Evolutionary conservation across 257 asterid genomes (phyloP).

Genomic region (Craterostigma plantagineum): DNA sequence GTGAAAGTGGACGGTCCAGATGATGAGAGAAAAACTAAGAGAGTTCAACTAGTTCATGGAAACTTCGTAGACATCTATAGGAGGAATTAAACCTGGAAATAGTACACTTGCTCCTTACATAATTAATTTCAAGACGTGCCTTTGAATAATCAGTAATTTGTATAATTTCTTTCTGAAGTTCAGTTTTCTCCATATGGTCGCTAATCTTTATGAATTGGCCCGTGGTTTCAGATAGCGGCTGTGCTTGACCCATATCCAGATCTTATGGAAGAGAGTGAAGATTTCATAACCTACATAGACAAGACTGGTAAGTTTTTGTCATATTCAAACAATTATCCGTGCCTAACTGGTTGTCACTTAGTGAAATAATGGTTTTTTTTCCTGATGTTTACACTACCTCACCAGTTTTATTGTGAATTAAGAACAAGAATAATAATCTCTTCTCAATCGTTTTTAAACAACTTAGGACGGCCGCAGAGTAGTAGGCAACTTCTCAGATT

Average conservation of each 20-base stretch:
- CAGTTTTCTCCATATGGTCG: not conserved
- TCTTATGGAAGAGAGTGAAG: conserved; percentile 24
- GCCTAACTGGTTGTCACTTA: not conserved
- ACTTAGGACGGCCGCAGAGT: conserved; percentile 28
- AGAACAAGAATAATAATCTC: too few species aligned
- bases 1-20: too few species aligned
- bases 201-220: conserved; percentile 8
- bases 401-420: too few species aligned
- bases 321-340: not conserved
- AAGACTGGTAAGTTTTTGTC: conserved; percentile 17
- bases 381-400: too few species aligned
- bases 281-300: conserved; percentile 18
- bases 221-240: conserved; percentile 15
- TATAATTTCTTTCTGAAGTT: not conserved
- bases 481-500: conserved; percentile 15
- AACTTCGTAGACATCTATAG: too few species aligned
- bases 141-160: not conserved
- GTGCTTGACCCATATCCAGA: conserved; percentile 22
- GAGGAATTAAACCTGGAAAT: too few species aligned
- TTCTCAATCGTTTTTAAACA: conserved; percentile 1
- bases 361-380: not conserved
- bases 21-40: too few species aligned
- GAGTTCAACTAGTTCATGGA: too few species aligned
- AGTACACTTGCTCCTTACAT: too few species aligned
- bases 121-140: too few species aligned